phyloP scores from a whole-genome alignment of 2,329 filamentous ascomycete species.

The Cladosporium sp. region DNA sequence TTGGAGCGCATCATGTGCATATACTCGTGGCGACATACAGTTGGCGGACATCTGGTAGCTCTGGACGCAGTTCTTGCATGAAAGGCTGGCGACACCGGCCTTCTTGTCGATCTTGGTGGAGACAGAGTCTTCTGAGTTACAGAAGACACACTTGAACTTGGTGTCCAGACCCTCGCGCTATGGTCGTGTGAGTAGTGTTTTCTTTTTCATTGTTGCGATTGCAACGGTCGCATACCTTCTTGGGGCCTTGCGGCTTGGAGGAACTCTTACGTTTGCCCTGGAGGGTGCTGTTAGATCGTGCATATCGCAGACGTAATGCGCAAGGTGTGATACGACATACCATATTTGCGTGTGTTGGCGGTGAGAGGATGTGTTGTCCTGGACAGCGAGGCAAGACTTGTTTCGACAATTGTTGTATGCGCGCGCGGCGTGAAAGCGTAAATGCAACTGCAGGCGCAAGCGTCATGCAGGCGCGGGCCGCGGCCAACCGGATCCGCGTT shows the following conservation, averaged over 20 bases:
- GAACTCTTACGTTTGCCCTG: conserved; percentile 93
- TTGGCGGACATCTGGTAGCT: conserved; percentile 90
- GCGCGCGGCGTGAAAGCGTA: neutral
- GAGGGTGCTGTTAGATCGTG: neutral
- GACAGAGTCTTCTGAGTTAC: conserved; percentile 94
- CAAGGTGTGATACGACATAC: neutral
- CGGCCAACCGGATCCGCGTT: too few relatives aligned
- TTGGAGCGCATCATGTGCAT: neutral
- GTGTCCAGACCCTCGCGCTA: conserved; percentile 66
- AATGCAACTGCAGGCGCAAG: neutral
- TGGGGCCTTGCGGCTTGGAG: conserved; percentile 73
- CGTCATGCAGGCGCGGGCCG: neutral
- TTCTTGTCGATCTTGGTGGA: conserved; percentile 93
- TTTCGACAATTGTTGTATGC: conserved; percentile 1
- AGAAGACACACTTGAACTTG: conserved; percentile 95
- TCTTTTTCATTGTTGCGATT: neutral
- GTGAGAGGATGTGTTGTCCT: neutral
- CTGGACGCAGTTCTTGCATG: conserved; percentile 91
- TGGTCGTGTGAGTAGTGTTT: neutral
- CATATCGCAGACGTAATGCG: too few relatives aligned
- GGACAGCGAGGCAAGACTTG: neutral
- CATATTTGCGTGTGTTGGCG: neutral
- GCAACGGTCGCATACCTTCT: conserved; percentile 59
- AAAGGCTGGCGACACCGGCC: conserved; percentile 73
- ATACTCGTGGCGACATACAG: conserved; percentile 15